Percentiles rank a stretch among this genome's conserved stretches.
Conservation (phyloP, 192 early-diverging fungal genomes). For the Spizellomyces sp. region DNA sequence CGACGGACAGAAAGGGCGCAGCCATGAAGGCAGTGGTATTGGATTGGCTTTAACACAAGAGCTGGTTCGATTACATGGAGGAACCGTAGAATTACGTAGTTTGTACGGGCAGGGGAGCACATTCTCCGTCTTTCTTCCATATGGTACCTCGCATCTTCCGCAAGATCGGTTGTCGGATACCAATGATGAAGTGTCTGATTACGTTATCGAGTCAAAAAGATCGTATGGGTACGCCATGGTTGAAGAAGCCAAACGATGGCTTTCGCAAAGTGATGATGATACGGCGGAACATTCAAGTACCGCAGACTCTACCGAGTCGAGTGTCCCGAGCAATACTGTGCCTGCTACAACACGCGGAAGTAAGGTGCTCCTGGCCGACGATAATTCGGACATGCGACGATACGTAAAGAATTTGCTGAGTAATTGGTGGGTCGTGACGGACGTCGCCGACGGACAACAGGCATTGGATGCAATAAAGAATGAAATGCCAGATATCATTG, state of each 20-base stretch:
- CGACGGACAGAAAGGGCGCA: constrained; percentile 54
- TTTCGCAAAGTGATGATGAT: constrained; percentile 16
- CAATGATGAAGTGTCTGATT: not conserved
- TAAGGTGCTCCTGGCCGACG: constrained; percentile 43
- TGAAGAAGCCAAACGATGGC: constrained; percentile 30
- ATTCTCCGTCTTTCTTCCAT: constrained; percentile 52
- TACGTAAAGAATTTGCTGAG: constrained; percentile 17
- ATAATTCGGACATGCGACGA: constrained; percentile 49
- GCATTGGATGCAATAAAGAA: constrained; percentile 23
- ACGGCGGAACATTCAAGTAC: not conserved
- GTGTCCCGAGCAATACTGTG: not conserved
- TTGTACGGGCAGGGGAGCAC: constrained; percentile 49
- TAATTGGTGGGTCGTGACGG: constrained; percentile 29
- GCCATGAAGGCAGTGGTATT: constrained; percentile 64
- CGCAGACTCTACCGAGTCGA: constrained; percentile 15
- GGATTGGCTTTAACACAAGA: constrained; percentile 59
- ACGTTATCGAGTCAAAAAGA: not conserved
- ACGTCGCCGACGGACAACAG: constrained; percentile 32
- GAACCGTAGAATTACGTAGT: constrained; percentile 42
- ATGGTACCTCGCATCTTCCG: constrained; percentile 52
- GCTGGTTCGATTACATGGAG: constrained; percentile 56
- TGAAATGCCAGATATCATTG: constrained; percentile 24
- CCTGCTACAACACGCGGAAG: constrained; percentile 14
- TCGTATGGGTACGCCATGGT: constrained; percentile 23
- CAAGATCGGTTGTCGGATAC: constrained; percentile 9